Base-by-base conservation (phyloP, 768 basidiomycete genomes). In the Scleroderma bovista region DNA sequence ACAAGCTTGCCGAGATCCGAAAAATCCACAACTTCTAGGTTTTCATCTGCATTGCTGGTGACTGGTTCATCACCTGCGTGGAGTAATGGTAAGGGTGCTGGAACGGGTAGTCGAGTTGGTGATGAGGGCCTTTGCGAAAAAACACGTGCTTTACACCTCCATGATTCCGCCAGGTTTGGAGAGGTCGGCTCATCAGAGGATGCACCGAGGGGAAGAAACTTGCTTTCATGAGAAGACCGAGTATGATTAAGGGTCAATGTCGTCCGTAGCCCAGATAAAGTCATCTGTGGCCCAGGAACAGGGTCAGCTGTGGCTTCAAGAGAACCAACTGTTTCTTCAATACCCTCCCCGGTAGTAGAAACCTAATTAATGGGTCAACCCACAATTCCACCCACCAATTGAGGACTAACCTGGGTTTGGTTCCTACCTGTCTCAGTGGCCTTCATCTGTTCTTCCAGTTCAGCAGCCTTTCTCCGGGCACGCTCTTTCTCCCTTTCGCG, bases 1-100 rank as follows among this genome's bases (percentile, higher is more conserved):
- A 86, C 73, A 51, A 91, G 79, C 67, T 80, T 84, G 38, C 74
- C 85, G 62, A 90, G 73, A 42, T 92, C 88, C 2, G 78, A 77
- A 56, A 89, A 92, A 59, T 91, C 88, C 7, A 92, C 78, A n/a
- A 86, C 77, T 58, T 90, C 88, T 3, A 90, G 74, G 48, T 81
- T 77, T 57, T 84, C 86, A 19, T 76, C 79, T 4, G 74, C 64
- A 47, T 68, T 65, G 37, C 73, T 65, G 16, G 69, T 68, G n/a
- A 85, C 53, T 10, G 63, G 52, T 33, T 61, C 67, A 16, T 64
- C 64, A n/a, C 64, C 51, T 38, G 66, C 71, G 23, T 66, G 63
- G 10, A 76, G 58, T 26, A 66, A 34, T 15, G 65, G 58, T 16
- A 71, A 68, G 43, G 72, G 65, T 32, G 57, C 58, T 10, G 59